Conservation (phyloP, 352 stramenopile genomes). For the Peronospora farinosa region DNA sequence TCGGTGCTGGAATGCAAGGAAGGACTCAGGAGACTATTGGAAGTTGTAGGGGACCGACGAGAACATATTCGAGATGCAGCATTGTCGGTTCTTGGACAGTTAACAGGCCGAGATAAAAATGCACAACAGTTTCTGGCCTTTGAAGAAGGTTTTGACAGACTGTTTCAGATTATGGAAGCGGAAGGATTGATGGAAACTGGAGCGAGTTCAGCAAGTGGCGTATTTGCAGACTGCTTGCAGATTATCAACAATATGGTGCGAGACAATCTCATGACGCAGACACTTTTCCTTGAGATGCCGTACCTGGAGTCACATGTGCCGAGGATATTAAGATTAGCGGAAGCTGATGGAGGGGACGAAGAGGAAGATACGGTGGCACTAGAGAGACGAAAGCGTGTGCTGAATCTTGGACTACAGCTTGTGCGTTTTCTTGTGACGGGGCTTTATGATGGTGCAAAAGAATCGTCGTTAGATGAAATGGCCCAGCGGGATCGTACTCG, state of each 20-base stretch:
- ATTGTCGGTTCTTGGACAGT: slow-evolving; percentile 56
- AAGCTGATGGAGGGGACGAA: slow-evolving; percentile 15
- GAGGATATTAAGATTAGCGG: slow-evolving; percentile 35
- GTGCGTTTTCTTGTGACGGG: slow-evolving; percentile 54
- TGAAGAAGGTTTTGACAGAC: slow-evolving; percentile 65
- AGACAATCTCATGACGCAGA: slow-evolving; percentile 78
- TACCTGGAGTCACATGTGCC: slow-evolving; percentile 52
- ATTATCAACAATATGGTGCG: slow-evolving; percentile 78
- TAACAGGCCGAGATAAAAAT: slow-evolving; percentile 62
- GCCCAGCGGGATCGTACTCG: slow-evolving; percentile 39
- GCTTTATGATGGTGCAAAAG: slow-evolving; percentile 48
- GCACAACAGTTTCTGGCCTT: slow-evolving; percentile 79
- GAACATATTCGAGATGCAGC: slow-evolving; percentile 78
- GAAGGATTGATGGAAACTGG: slow-evolving; percentile 44
- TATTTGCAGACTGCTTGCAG: slow-evolving; percentile 66
- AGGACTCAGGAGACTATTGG: slow-evolving; percentile 56
- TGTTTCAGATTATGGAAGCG: slow-evolving; percentile 73
- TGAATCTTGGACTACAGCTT: slow-evolving; percentile 59
- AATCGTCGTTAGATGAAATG: slow-evolving; percentile 48
- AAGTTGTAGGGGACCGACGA: slow-evolving; percentile 71
- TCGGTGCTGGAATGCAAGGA: slow-evolving; percentile 56
- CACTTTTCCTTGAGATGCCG: slow-evolving; percentile 53
- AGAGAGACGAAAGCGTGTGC: slow-evolving; percentile 42
- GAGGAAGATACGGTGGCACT: slow-evolving; percentile 16
- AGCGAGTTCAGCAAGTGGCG: slow-evolving; percentile 29